Conservation (phyloP, 2,329 filamentous ascomycete genomes). For the Xylariales sp. region DNA sequence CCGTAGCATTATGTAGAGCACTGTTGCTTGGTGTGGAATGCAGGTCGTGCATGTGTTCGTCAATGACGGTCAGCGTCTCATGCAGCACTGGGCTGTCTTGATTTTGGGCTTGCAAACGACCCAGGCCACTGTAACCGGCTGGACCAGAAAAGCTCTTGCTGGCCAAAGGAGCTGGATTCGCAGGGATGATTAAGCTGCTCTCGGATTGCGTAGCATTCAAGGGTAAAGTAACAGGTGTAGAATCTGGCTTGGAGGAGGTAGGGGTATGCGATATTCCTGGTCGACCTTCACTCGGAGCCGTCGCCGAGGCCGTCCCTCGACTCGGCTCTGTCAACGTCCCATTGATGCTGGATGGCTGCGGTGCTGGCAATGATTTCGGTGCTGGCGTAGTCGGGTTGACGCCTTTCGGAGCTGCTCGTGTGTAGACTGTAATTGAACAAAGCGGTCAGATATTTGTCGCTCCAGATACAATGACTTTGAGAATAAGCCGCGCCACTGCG, state of each 20-base stretch:
- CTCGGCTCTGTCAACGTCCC: slow-evolving; percentile 16
- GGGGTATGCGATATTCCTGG: slow-evolving; percentile 15
- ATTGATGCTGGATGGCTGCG: slow-evolving; percentile 19
- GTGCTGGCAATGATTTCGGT: slow-evolving; percentile 26
- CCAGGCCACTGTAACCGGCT: slow-evolving; percentile 20
- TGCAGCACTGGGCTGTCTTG: slow-evolving; percentile 68
- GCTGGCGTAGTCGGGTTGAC: slow-evolving; percentile 17
- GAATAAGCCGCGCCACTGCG: no score
- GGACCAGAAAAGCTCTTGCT: slow-evolving; percentile 15
- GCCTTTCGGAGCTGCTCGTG: slow-evolving; percentile 50
- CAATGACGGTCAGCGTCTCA: slow-evolving; percentile 91
- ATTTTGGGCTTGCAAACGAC: slow-evolving; percentile 38
- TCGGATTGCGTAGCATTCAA: slow-evolving; percentile 37
- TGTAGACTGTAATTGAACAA: slow-evolving; percentile 47
- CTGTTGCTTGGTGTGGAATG: slow-evolving; percentile 50
- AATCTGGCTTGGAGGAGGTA: slow-evolving; percentile 20
- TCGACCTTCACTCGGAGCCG: slow-evolving; percentile 24
- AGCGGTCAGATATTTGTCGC: background rate
- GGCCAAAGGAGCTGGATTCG: slow-evolving; percentile 17
- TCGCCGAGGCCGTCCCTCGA: slow-evolving; percentile 19
- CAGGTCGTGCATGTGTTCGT: slow-evolving; percentile 93
- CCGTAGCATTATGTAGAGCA: slow-evolving; percentile 53
- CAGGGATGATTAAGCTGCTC: slow-evolving; percentile 23
- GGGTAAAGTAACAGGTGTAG: slow-evolving; percentile 33
- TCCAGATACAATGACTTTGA: no score